These are phyloP conservation scores for Balamuthia mandrillaris DNA, from an alignment of 208 protist genomes.

Conservation along the genomic window DNA sequence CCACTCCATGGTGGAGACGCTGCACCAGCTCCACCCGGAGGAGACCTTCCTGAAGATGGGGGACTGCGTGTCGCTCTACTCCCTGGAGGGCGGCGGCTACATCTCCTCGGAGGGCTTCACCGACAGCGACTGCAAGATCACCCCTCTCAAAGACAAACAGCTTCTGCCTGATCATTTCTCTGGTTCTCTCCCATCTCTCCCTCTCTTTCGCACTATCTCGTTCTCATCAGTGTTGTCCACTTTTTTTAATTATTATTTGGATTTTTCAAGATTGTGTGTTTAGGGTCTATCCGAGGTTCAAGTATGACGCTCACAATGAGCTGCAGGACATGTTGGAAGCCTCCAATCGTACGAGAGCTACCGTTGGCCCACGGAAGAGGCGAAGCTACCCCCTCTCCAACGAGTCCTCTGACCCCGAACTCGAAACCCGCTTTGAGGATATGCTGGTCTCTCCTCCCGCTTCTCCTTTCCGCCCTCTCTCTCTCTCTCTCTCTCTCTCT, in stretches of 20 bases:
- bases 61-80: background rate
- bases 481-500: too few species aligned
- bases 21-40: too few species aligned
- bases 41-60: background rate
- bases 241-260: background rate
- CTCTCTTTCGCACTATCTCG: background rate
- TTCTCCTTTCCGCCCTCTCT: too few species aligned
- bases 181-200: background rate
- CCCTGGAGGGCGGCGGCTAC: conserved; percentile 8
- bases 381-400: too few species aligned
- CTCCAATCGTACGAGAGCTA: background rate
- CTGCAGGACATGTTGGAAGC: background rate
- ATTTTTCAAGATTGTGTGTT: background rate
- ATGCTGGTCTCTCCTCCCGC: too few species aligned
- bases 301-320: conserved; percentile 6
- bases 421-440: too few species aligned
- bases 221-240: background rate
- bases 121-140: conserved; percentile 22
- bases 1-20: too few species aligned
- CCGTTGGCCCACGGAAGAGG: background rate
- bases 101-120: conserved; percentile 17
- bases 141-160: background rate
- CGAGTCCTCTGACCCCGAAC: too few species aligned
- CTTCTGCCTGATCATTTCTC: conserved; percentile 8
- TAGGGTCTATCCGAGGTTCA: background rate